Evolutionary conservation across 1,284 basidiomycete genomes (phyloP), one percentile per base, ranked within the genome.

Genomic region (Athelia sp.): DNA sequence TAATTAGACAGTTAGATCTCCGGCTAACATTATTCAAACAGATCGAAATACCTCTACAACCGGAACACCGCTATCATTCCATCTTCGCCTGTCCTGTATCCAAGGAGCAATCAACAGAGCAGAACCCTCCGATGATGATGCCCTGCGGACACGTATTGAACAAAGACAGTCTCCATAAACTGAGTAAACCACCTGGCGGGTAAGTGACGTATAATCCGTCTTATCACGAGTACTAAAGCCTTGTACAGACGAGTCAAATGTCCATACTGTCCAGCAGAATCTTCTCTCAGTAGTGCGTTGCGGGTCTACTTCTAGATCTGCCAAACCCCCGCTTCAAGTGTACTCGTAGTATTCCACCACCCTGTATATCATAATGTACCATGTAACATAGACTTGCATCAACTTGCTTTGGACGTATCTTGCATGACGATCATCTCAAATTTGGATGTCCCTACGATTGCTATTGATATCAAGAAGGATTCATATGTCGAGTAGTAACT

Each of bases 71-170:
- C 24, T 98, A 96, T 68, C 97, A 99, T 65, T 97, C 94, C 1
- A 90, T 97, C 52, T 99, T 99, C 65, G 87, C 93, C 38, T 99
- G 97, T 66, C 93, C 97, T 1, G 96, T 99, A 24, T 96, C 92
- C 14, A 99, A 98, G 68, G 96, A 99, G 62, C 94, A 97, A 67
- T 84, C 93, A 13, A 96, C 92, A 1, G 89, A 94, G 47, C 65
- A 78, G 51, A 99, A 99, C 65, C 97, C 95, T 18, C 96, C 96
- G 0, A 97, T 97, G 91, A 95, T 98, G 90, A 85, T 99, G 75
- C 71, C 76, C 1, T 99, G 96, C 63, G 96, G 96, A 1, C 97
- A 99, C 68, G 93, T 96, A 32, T 84, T 98, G 45, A 86, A 90
- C 2, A 87, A 87, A 61, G 94, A 97, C 58, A 93, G 90, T 62